Evolutionary conservation across 2,329 filamentous ascomycete genomes (phyloP), one percentile per base, ranked within the genome.

Genomic region (Ophiocordyceps camponoti-rufipedis): DNA sequence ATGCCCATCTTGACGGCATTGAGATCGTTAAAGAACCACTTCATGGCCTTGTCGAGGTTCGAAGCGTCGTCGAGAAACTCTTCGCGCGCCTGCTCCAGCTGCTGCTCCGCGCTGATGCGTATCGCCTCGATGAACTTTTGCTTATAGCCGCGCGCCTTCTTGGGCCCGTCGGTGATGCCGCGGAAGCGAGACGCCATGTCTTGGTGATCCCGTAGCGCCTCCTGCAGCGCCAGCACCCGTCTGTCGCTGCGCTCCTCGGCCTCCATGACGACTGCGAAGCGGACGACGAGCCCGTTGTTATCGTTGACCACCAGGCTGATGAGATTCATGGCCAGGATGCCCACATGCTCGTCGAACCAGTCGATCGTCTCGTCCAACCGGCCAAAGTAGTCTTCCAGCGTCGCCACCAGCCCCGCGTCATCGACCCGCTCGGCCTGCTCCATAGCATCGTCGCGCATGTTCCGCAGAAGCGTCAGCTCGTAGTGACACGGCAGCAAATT

Each of bases 21-120:
- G 35, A 98, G 74, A 60, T 98, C 89, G 65, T 96, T 95, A 68
- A 96, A 98, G 64, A 80, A 98, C 91, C 91, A 98, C 56, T 84
- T 84, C 64, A 94, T 77, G 52, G 76, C 79, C 68, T 94, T 94
- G 51, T 93, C 85, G 42, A 98, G 70, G 55, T 76, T 78, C 44
- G 80, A 74, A 0, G 91, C 85, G 56, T 96, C 86, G 35, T 82
- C 82, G 45, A 89, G 65, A 60, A 98, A 96, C 42, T 79, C 74
- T 45, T 82, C 75, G 48, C 79, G 76, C 39, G 78, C 74, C 48
- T 77, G 70, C 12, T 78, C 76, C 54, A 95, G 86, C 56, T 89
- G 82, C 41, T 73, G 74, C 56, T 83, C 73, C 7, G 81, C 84
- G 50, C 78, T 80, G 48, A 80, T 69, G 54, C 80, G 75, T 56